Conservation (phyloP, 225 moss, liverwort and hornwort genomes). For the Polytrichum commune region DNA sequence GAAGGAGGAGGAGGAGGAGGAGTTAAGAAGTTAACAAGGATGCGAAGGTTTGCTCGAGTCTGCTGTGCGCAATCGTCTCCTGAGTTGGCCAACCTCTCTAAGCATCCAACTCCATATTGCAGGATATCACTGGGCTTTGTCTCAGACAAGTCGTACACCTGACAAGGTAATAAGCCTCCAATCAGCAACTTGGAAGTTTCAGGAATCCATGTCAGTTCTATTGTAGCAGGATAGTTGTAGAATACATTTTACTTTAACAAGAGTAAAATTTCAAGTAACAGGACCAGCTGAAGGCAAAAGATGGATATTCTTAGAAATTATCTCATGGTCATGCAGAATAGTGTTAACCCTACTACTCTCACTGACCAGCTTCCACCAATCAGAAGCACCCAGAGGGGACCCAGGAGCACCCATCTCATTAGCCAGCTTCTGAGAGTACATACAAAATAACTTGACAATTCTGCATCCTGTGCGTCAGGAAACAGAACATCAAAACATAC, state of each 20-base stretch:
- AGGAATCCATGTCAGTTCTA: too few species aligned
- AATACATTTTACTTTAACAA: too few species aligned
- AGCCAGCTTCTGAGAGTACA: not conserved
- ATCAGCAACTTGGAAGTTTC: not conserved
- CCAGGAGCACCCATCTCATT: not conserved
- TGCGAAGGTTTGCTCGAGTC: constrained; percentile 70
- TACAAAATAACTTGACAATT: not conserved
- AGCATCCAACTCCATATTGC: constrained; percentile 65
- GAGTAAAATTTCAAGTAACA: too few species aligned
- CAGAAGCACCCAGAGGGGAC: not conserved
- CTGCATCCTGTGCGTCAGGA: not conserved
- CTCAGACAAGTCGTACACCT: constrained; percentile 81
- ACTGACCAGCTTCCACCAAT: not conserved
- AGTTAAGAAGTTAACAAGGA: constrained; percentile 53
- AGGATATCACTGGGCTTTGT: constrained; percentile 59
- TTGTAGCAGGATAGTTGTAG: too few species aligned
- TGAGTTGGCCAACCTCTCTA: constrained; percentile 64
- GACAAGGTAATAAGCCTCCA: constrained; percentile 11
- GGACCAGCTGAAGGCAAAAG: not conserved
- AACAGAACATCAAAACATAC: not conserved
- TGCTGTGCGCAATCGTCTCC: constrained; percentile 65
- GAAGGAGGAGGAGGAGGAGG: not conserved
- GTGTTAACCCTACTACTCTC: too few species aligned
- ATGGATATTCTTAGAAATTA: not conserved
- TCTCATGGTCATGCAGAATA: not conserved